These are phyloP conservation scores for Claviceps pusilla DNA, from an alignment of 2,329 filamentous ascomycete species.

Conservation along the genomic window DNA sequence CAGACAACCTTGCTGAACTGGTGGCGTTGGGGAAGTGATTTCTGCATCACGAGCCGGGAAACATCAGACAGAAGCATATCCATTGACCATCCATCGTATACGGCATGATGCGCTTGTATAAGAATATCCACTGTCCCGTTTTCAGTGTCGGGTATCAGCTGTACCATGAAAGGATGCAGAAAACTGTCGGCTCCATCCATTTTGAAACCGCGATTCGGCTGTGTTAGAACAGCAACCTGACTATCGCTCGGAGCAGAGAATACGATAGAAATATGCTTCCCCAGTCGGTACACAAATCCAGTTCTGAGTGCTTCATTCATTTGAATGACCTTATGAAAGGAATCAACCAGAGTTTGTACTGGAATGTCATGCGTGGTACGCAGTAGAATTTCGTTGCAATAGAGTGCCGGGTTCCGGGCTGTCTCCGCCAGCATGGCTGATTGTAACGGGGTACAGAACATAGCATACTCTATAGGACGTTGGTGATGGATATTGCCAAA, in stretches of 20 bases:
- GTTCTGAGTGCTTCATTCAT: conserved; percentile 56
- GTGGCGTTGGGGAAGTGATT: conserved; percentile 25
- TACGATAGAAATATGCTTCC: conserved; percentile 30
- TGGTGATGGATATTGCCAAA: not conserved
- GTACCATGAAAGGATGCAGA: conserved; percentile 46
- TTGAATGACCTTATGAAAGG: conserved; percentile 33
- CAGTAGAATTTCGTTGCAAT: conserved; percentile 66
- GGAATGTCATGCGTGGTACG: conserved; percentile 28
- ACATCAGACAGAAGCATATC: conserved; percentile 60
- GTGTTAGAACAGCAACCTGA: conserved; percentile 16
- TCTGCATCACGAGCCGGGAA: conserved; percentile 26
- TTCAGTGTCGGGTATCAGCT: conserved; percentile 25
- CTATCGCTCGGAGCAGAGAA: conserved; percentile 39
- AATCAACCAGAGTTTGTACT: conserved; percentile 26
- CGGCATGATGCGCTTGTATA: conserved; percentile 59
- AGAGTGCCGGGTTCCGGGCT: conserved; percentile 39
- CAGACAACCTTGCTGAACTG: conserved; percentile 46
- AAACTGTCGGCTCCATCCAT: conserved; percentile 23
- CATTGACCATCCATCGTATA: conserved; percentile 91
- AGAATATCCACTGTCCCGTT: conserved; percentile 18
- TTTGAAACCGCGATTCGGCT: conserved; percentile 23
- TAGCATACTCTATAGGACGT: not conserved
- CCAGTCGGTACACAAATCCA: conserved; percentile 48
- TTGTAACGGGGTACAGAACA: conserved; percentile 59
- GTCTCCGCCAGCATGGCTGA: conserved; percentile 70